Evolutionary conservation across 306 rosid species (phyloP), one percentile per base, ranked within the genome.

Genomic region (Phaseolus lunatus): DNA sequence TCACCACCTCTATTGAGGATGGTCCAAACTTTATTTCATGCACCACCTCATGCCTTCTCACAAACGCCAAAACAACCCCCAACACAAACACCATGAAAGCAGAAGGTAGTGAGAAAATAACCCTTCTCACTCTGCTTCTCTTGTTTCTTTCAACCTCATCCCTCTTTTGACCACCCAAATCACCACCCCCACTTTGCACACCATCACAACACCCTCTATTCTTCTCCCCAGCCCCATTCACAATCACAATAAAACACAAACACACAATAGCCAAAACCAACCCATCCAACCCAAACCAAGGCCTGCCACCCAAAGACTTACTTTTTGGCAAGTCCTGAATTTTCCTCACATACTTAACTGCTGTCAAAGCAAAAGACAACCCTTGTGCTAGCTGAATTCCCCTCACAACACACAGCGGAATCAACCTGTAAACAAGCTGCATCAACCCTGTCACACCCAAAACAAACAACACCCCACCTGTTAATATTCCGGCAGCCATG

Each of bases 341-440:
- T 41, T 72, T 72, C 33, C 79, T 80, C 14, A 72, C 79, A 19
- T 80, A 80, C 58, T 65, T 72, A 31, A 80, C 74, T 0, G 83
- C 83, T 1, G 83, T 80, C 18, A 80, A 19, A 18, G 83, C 59
- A 80, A 80, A 80, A 14, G 83, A 80, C 41, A 80, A 53, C 11
- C 83, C 83, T 23, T 80, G 83, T 64, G 79, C 83, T 5, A 80
- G 29, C n/a, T 80, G 84, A 66, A 80, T 80, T 43, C 84, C 84
- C 48, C 84, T 80, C n/a, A 80, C 84, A 20, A 80, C 84, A 20
- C 43, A 18, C 4, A 80, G 47, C 22, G 84, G 84, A 43, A 80
- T 45, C 5, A 80, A 4, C 79, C 12, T 72, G 79, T 80, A 80
- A 13, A 65, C 84, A 1, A 80, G 9, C 23, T 43, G 43, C 79